A percentile compares a stretch with the other conserved stretches of the same genome.
These are phyloP conservation scores for Scheffersomyces quercinus DNA, from an alignment of 1,139 yeast species.

Conservation along the genomic window DNA sequence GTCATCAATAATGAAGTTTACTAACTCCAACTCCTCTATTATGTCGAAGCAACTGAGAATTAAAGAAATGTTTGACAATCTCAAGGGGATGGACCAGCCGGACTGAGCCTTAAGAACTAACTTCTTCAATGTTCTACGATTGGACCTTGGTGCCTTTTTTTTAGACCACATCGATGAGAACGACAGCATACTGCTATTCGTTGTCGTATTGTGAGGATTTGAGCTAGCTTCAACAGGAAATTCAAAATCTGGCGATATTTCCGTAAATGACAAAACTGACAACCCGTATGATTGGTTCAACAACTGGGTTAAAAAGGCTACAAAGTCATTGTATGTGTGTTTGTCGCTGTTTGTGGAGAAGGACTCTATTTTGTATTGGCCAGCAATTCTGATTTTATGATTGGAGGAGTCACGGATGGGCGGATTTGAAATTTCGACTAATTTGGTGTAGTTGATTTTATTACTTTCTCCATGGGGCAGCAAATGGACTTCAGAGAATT, in stretches of 20 bases:
- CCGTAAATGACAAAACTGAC: slow-evolving; percentile 29
- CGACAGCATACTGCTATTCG: background rate
- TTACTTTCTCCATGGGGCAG: slow-evolving; percentile 29
- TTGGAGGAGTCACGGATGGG: slow-evolving; percentile 27
- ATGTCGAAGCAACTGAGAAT: slow-evolving; percentile 44
- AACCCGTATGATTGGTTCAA: slow-evolving; percentile 36
- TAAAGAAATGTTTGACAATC: slow-evolving; percentile 24
- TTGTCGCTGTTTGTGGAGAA: slow-evolving; percentile 15
- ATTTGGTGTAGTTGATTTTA: slow-evolving; percentile 31
- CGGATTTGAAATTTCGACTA: slow-evolving; percentile 34
- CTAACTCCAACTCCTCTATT: slow-evolving; percentile 43
- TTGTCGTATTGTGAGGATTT: background rate
- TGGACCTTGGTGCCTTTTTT: slow-evolving; percentile 16
- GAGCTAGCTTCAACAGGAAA: slow-evolving; percentile 18
- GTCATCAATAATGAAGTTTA: slow-evolving; percentile 50
- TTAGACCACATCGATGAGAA: slow-evolving; percentile 2
- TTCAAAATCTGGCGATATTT: slow-evolving; percentile 53
- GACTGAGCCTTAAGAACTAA: slow-evolving; percentile 40
- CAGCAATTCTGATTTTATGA: slow-evolving; percentile 36
- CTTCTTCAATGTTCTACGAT: slow-evolving; percentile 19
- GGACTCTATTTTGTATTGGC: slow-evolving; percentile 36
- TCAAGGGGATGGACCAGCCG: slow-evolving; percentile 53
- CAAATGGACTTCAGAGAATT: slow-evolving; percentile 33
- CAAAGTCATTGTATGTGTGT: slow-evolving; percentile 28
- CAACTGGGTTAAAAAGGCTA: slow-evolving; percentile 22